Percentiles rank a stretch among this genome's conserved stretches.
These are phyloP conservation scores for Wallacemonas sp. DNA, from an alignment of 208 protist species.

Conservation along the genomic window DNA sequence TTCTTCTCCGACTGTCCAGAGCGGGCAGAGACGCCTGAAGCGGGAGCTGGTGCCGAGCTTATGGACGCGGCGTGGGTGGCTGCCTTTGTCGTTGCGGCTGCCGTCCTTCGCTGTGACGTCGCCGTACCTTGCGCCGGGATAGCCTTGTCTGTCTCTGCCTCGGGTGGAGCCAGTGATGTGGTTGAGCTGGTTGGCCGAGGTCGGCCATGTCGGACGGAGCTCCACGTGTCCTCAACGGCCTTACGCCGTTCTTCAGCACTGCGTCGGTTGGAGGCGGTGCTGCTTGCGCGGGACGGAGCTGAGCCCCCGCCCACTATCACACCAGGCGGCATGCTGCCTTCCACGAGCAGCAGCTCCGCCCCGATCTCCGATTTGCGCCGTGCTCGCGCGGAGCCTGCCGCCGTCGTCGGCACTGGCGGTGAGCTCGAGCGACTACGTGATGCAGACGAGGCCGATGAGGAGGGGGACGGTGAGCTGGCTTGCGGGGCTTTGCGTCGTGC, in stretches of 20 bases:
- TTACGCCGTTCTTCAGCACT: slow-evolving; percentile 31
- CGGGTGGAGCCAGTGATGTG: neutral
- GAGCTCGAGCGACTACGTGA: neutral
- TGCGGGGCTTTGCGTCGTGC: neutral
- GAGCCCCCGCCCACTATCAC: no score
- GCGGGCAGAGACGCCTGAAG: no score
- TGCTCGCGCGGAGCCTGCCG: neutral
- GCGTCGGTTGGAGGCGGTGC: slow-evolving; percentile 16
- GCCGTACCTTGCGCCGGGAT: neutral
- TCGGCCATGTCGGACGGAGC: slow-evolving; percentile 40
- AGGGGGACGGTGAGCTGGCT: neutral
- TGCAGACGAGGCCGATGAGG: neutral
- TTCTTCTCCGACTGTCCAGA: neutral
- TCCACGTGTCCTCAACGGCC: slow-evolving; percentile 57
- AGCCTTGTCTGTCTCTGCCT: neutral
- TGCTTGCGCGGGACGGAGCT: slow-evolving; percentile 23
- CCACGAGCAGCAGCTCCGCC: no score
- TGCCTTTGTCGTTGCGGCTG: slow-evolving; percentile 1
- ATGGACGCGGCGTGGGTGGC: no score
- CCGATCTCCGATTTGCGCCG: no score
- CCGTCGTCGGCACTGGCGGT: neutral
- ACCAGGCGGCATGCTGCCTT: no score
- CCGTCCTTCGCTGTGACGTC: neutral
- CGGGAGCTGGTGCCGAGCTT: no score
- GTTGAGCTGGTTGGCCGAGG: slow-evolving; percentile 25